Conservation (phyloP, 768 basidiomycete species). For the Tephrocybe sp. region DNA sequence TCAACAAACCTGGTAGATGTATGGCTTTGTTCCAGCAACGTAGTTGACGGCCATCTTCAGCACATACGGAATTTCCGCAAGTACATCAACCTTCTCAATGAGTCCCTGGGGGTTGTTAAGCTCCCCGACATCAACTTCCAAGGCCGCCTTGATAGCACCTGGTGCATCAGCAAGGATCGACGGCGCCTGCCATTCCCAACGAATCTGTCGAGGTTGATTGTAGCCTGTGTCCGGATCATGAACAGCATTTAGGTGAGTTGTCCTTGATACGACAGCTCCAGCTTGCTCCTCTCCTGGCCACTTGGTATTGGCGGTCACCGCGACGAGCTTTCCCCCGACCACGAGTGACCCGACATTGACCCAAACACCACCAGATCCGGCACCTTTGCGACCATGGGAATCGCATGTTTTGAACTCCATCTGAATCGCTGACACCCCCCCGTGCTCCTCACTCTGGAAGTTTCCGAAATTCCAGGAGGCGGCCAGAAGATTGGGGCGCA, state of each 20-base stretch:
- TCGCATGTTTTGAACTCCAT: conserved; percentile 94
- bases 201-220: conserved; percentile 61
- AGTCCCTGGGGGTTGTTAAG: conserved; percentile 64
- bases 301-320: conserved; percentile 77
- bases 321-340: conserved; percentile 70
- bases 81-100: conserved; percentile 90
- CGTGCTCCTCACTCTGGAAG: conserved; percentile 76
- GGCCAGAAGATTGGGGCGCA: conserved; percentile 93
- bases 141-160: conserved; percentile 53
- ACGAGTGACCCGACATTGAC: conserved; percentile 88
- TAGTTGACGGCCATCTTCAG: conserved; percentile 92
- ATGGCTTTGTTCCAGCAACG: conserved; percentile 90
- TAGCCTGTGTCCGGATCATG: conserved; percentile 84
- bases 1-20: conserved; percentile 90
- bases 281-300: conserved; percentile 55
- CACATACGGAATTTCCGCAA: conserved; percentile 85
- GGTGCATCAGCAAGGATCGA: conserved; percentile 52
- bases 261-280: conserved; percentile 56
- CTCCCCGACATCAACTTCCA: conserved; percentile 57
- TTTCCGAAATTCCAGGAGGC: conserved; percentile 92
- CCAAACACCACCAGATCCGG: conserved; percentile 78
- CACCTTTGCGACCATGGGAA: conserved; percentile 72
- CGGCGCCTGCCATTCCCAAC: conserved; percentile 77
- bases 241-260: conserved; percentile 56
- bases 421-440: conserved; percentile 81